Conservation (phyloP, 306 rosid genomes). For the Acacia crassicarpa region DNA sequence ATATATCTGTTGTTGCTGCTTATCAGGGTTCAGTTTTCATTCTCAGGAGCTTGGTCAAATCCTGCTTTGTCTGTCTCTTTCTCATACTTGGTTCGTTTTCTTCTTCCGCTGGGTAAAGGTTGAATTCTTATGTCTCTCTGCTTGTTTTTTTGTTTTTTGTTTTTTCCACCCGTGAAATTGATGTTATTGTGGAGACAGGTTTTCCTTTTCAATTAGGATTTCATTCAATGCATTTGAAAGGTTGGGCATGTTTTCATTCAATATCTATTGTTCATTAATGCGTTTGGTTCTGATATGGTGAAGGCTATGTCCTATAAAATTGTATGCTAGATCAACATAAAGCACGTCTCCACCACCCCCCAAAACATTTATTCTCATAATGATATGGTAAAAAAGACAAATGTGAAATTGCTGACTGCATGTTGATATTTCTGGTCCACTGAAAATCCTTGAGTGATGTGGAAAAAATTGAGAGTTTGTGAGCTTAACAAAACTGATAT, state of each 20-base stretch:
- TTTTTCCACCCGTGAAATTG: background rate
- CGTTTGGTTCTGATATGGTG: conserved; percentile 1
- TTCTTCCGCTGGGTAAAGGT: conserved; percentile 11
- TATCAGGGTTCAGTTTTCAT: conserved; percentile 3
- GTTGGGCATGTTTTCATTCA: background rate
- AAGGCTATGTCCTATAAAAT: background rate
- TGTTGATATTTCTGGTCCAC: background rate
- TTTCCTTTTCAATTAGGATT: background rate
- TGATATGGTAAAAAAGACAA: background rate
- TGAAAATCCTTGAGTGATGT: background rate
- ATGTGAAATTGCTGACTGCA: background rate
- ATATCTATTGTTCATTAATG: conserved; percentile 18
- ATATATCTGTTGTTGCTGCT: conserved; percentile 16
- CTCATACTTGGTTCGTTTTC: background rate
- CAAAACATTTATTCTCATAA: background rate
- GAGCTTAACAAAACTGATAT: background rate
- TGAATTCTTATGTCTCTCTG: background rate
- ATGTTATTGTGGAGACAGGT: background rate
- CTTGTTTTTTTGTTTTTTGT: background rate
- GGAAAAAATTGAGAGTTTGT: background rate
- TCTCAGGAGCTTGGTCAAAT: conserved; percentile 31
- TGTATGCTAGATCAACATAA: background rate
- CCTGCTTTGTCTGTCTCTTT: conserved; percentile 24
- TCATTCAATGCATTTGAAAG: background rate
- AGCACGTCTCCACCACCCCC: background rate